Percentiles rank a stretch among this genome's conserved stretches.
Conservation (phyloP, 179 eudicot genomes). For the Corrigiola litoralis region DNA sequence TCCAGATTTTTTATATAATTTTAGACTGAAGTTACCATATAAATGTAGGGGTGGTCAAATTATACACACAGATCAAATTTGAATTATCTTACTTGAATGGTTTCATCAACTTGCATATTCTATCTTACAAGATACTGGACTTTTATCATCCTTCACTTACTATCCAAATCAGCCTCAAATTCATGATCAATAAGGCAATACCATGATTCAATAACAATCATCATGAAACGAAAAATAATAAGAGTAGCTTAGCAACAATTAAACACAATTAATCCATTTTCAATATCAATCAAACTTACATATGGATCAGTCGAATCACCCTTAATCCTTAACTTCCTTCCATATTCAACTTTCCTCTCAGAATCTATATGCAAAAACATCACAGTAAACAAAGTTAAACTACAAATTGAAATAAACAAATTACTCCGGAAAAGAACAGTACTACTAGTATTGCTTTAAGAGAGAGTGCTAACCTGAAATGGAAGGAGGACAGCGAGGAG, state of each 20-base stretch:
- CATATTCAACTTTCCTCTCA: constrained; percentile 27
- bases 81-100: too few relatives aligned
- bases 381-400: neutral
- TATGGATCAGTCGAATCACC: constrained; percentile 31
- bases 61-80: too few relatives aligned
- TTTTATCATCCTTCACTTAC: too few relatives aligned
- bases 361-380: constrained; percentile 25
- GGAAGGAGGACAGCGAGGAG: constrained; percentile 41
- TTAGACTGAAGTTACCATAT: too few relatives aligned
- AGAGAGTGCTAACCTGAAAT: constrained; percentile 23
- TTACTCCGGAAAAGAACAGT: neutral
- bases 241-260: too few relatives aligned
- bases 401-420: neutral
- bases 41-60: too few relatives aligned
- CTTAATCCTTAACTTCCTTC: constrained; percentile 24
- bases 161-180: too few relatives aligned
- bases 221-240: neutral
- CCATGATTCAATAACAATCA: neutral
- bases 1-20: too few relatives aligned
- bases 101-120: too few relatives aligned
- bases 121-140: too few relatives aligned
- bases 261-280: neutral
- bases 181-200: too few relatives aligned
- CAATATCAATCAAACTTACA: constrained; percentile 36
- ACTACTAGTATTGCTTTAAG: neutral